phyloP scores from a whole-genome alignment of 805 yeast species.

The Zygotorulaspora chibaensis region DNA sequence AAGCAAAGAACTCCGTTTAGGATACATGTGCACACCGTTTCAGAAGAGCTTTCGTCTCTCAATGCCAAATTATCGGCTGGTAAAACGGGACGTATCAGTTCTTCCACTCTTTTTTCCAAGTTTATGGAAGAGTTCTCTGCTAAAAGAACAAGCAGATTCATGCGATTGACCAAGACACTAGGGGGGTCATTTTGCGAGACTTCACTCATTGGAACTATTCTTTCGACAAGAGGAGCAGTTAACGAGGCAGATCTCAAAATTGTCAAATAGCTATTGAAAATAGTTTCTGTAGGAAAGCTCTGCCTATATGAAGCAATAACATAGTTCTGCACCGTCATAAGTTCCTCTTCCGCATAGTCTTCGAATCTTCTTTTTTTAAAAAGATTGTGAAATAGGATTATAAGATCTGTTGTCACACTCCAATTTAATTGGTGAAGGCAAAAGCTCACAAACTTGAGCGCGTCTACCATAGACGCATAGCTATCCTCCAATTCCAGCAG shows the following conservation, averaged over 20 bases:
- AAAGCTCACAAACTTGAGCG: conserved; percentile 19
- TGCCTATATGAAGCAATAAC: conserved; percentile 8
- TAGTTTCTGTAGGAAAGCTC: conserved; percentile 4
- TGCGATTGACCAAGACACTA: conserved; percentile 26
- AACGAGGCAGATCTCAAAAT: conserved; percentile 14
- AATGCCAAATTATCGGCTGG: conserved; percentile 2
- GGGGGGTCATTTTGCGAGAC: conserved; percentile 16
- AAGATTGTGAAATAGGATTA: conserved; percentile 37
- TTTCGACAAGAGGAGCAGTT: conserved; percentile 21
- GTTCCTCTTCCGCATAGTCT: conserved; percentile 26
- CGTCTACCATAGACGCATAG: conserved; percentile 10
- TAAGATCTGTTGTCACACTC: conserved; percentile 43
- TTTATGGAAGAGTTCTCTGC: conserved; percentile 20
- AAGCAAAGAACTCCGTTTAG: conserved; percentile 12
- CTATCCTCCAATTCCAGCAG: conserved; percentile 15
- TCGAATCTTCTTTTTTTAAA: conserved; percentile 28
- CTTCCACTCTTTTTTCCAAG: conserved; percentile 23
- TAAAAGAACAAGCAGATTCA: conserved; percentile 26
- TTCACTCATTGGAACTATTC: conserved; percentile 30
- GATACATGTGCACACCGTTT: conserved; percentile 6
- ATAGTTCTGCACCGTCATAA: conserved; percentile 5
- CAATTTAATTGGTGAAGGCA: conserved; percentile 29
- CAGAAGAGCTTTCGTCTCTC: conserved; percentile 1
- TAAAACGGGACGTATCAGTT: conserved; percentile 19
- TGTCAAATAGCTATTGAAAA: conserved; percentile 26